Percentiles rank a stretch among this genome's conserved stretches.
Conservation (phyloP, 2,329 filamentous ascomycete species). For the Lasiodiplodia theobromae region DNA sequence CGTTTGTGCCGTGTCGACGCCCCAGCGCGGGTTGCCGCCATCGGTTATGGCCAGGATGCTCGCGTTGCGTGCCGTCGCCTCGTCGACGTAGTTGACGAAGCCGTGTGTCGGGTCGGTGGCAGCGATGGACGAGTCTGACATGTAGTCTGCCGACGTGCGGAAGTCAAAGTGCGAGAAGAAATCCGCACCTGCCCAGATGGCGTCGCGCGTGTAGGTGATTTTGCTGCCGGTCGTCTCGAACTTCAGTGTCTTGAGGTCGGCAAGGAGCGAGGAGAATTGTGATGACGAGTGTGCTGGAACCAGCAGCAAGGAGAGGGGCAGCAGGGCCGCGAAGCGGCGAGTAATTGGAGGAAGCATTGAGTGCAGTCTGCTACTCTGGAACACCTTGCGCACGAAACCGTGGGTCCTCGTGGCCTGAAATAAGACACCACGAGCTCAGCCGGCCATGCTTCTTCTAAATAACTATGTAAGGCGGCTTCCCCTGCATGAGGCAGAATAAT, state of each 20-base stretch:
- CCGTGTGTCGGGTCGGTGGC: slow-evolving; percentile 41
- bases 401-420: background rate
- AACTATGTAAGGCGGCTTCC: background rate
- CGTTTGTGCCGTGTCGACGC: slow-evolving; percentile 43
- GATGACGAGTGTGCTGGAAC: background rate
- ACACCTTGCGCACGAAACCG: background rate
- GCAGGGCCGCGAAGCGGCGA: background rate
- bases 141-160: slow-evolving; percentile 37
- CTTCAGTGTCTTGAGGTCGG: background rate
- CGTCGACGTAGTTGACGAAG: slow-evolving; percentile 52
- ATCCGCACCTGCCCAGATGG: background rate
- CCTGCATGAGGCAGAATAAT: background rate
- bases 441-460: background rate
- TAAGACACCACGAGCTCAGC: background rate
- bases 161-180: slow-evolving; percentile 57
- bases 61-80: slow-evolving; percentile 43
- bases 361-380: background rate
- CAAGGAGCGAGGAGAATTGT: background rate
- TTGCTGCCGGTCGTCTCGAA: background rate
- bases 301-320: background rate
- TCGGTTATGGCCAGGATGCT: slow-evolving; percentile 39
- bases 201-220: slow-evolving; percentile 8
- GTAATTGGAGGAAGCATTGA: background rate
- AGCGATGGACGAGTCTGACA: background rate
- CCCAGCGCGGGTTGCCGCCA: slow-evolving; percentile 35